Evolutionary conservation across 23 red algal genomes (phyloP).

Genomic region (Cyanidioschyzon merolae): DNA sequence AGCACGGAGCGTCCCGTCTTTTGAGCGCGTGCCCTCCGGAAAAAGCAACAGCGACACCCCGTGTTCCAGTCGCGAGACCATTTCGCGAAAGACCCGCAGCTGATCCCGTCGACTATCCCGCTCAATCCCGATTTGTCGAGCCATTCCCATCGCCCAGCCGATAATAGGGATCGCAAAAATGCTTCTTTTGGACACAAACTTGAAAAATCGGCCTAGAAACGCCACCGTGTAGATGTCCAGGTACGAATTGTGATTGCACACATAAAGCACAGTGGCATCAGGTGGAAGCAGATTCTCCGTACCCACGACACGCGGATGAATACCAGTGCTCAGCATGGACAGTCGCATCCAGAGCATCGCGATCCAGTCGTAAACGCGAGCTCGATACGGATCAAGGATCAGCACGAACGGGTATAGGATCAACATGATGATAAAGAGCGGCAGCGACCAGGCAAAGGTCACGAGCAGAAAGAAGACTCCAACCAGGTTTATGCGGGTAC

Average conservation of each 20-base stretch:
- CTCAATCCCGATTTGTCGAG: conserved; percentile 50
- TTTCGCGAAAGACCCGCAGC: conserved; percentile 59
- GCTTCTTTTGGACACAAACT: conserved; percentile 89
- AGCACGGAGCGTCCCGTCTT: conserved; percentile 34
- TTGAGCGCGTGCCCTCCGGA: conserved; percentile 81
- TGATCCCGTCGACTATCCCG: conserved; percentile 55
- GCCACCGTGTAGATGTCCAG: conserved; percentile 82
- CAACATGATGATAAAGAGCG: conserved; percentile 6
- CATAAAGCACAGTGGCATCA: conserved; percentile 48
- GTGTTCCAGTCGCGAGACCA: conserved; percentile 38
- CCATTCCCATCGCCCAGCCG: conserved; percentile 88
- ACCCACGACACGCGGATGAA: conserved; percentile 36
- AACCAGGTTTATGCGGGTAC: not conserved
- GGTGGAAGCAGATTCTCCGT: conserved; percentile 43
- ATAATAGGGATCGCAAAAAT: conserved; percentile 81
- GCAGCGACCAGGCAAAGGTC: conserved; percentile 5
- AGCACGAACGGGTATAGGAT: not conserved
- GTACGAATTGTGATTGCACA: conserved; percentile 79
- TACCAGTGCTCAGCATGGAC: conserved; percentile 31
- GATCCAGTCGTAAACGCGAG: conserved; percentile 49
- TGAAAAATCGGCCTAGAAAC: conserved; percentile 48
- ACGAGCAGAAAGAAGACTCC: conserved; percentile 2
- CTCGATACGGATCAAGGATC: not conserved
- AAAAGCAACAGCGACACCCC: conserved; percentile 75
- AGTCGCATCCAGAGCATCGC: conserved; percentile 63